Percentiles rank a stretch among this genome's conserved stretches.
Evolutionary conservation across 257 asterid genomes (phyloP).

Genomic region (Euphrasia confusa): DNA sequence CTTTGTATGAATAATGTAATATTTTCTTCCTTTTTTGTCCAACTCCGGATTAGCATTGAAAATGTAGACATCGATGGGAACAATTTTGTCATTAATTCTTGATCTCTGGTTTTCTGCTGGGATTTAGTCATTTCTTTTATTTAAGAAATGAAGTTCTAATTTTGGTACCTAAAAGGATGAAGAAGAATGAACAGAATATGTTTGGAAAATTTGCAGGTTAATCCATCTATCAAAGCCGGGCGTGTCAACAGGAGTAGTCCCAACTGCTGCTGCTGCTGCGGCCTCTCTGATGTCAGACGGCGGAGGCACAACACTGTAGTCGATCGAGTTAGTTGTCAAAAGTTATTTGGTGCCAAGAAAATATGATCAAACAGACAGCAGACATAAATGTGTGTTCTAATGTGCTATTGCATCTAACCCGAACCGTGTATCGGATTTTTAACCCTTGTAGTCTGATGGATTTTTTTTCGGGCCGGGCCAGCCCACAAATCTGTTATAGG

Average conservation of each 20-base stretch:
- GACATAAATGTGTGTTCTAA: no score
- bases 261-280: slow-evolving; percentile 97
- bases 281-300: slow-evolving; percentile 96
- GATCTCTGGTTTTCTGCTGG: not conserved
- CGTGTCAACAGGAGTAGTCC: slow-evolving; percentile 72
- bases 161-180: not conserved
- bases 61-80: not conserved
- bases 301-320: slow-evolving; percentile 62
- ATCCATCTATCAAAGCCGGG: slow-evolving; percentile 92
- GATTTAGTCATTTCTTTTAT: not conserved
- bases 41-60: not conserved
- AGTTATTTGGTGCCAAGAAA: no score
- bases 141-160: not conserved
- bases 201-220: slow-evolving; percentile 48
- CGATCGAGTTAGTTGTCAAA: no score
- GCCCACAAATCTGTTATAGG: no score
- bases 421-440: no score
- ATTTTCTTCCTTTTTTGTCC: not conserved
- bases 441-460: no score
- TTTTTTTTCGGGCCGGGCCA: no score
- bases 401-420: no score
- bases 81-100: not conserved
- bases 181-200: not conserved
- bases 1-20: not conserved
- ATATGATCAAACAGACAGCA: no score